These are phyloP conservation scores for Naganishia friedmannii DNA, from an alignment of 768 basidiomycete species.

Conservation along the genomic window DNA sequence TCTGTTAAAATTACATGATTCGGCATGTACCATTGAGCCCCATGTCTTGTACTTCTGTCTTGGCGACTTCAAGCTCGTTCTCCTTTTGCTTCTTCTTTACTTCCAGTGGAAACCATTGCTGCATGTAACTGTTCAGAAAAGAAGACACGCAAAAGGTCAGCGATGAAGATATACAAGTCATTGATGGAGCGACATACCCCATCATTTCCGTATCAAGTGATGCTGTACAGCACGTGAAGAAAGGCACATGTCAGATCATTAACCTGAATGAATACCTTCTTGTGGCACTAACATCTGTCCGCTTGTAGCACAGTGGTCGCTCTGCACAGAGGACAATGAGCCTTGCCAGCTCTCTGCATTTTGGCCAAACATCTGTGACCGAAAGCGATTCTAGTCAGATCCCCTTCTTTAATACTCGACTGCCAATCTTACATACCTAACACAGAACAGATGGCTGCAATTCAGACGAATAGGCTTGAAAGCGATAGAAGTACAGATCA, in stretches of 20 bases:
- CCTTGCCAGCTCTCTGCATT: conserved; percentile 77
- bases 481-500: conserved; percentile 83
- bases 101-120: conserved; percentile 87
- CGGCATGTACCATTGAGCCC: conserved; percentile 54
- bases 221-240: conserved; percentile 23
- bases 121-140: conserved; percentile 69
- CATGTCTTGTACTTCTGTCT: conserved; percentile 67
- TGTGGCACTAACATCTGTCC: conserved; percentile 62
- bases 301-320: conserved; percentile 72
- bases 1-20: conserved; percentile 14
- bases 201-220: conserved; percentile 49
- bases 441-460: conserved; percentile 66
- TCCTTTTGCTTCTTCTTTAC: conserved; percentile 67
- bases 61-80: conserved; percentile 70
- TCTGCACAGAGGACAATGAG: conserved; percentile 80
- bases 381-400: neutral
- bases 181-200: conserved; percentile 40
- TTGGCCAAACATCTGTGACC: conserved; percentile 66
- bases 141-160: conserved; percentile 60
- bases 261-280: neutral
- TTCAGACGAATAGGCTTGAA: conserved; percentile 83
- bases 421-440: conserved; percentile 30
- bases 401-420: conserved; percentile 33
- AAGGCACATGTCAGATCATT: neutral
- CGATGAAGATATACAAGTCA: conserved; percentile 47